Conservation (phyloP, 106 monocot genomes). For the Acorus gramineus region DNA sequence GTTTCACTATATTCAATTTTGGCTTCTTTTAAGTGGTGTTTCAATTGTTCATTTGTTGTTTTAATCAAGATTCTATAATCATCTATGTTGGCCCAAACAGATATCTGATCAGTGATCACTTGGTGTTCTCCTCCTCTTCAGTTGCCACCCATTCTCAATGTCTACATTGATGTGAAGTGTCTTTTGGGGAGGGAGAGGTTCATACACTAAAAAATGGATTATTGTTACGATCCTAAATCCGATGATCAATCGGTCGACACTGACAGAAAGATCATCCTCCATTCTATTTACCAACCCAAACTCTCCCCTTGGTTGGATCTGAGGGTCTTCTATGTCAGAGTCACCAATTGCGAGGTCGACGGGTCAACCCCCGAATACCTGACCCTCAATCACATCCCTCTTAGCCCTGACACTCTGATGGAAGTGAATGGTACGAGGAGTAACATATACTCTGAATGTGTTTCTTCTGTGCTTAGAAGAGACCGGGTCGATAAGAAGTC, state of each 20-base stretch:
- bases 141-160: too few species aligned
- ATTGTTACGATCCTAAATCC: background rate
- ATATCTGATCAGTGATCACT: background rate
- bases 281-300: conserved; percentile 45
- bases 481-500: conserved; percentile 53
- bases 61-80: background rate
- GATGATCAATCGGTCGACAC: conserved; percentile 18
- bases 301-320: conserved; percentile 46
- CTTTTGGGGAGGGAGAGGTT: too few species aligned
- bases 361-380: conserved; percentile 34
- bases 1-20: too few species aligned
- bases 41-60: background rate
- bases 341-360: conserved; percentile 31
- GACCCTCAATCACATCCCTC: conserved; percentile 40
- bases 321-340: conserved; percentile 45
- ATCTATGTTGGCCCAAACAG: too few species aligned
- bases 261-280: conserved; percentile 48
- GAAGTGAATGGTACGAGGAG: conserved; percentile 61
- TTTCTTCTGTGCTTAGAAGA: conserved; percentile 42
- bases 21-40: too few species aligned
- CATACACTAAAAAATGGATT: conserved; percentile 9
- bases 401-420: conserved; percentile 39
- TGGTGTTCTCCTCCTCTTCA: too few species aligned
- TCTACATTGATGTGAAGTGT: too few species aligned
- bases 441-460: conserved; percentile 37